Evolutionary conservation across 225 moss, liverwort and hornwort genomes (phyloP), one percentile per base, ranked within the genome.

Genomic region (Polytrichum formosum): DNA sequence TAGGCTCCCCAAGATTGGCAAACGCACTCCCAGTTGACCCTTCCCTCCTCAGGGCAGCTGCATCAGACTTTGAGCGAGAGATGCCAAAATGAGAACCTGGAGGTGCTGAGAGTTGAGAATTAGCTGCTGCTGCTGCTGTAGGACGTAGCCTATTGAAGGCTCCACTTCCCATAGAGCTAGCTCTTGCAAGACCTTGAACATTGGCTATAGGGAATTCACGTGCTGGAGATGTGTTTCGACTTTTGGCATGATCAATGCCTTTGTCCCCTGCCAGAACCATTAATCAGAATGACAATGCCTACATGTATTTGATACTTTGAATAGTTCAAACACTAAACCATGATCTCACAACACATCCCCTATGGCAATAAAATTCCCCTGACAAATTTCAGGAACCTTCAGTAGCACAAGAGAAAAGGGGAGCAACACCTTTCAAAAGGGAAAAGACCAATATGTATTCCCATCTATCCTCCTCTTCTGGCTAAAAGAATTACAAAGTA

Each of bases 11-110:
- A 2, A 85, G 73, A 8, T 73, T 73, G 6, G 88, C 87, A 29
- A 90, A 87, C 6, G 91, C 86, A 63, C 81, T 83, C 28, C 81
- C 81, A 53, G 33, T 76, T 31, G 74, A 80, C 7, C 80, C 80
- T 70, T 92, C 92, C 71, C 83, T 76, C 53, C 75, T 70, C 33
- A 83, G 54, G 26, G 61, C 67, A 13, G 76, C 87, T 28, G 82
- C 74, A 9, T 93, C 88, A 0, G 93, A 81, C 66, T 84, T 78
- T 28, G 90, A 80, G 53, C 88, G 88, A 2, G 83, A 27, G 23
- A 85, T 67, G 19, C 88, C 90, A 61, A 85, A 88, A 54, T 84
- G 86, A 63, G 89, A 78, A 33, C 76, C 63, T 55, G 72, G 67
- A 6, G 80, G 71, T 13, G 68, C 58, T 18, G 59, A 53, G 23